Evolutionary conservation across 2,329 filamentous ascomycete species (phyloP), one percentile per base, ranked within the genome.

Genomic region (Penicillium palitans): DNA sequence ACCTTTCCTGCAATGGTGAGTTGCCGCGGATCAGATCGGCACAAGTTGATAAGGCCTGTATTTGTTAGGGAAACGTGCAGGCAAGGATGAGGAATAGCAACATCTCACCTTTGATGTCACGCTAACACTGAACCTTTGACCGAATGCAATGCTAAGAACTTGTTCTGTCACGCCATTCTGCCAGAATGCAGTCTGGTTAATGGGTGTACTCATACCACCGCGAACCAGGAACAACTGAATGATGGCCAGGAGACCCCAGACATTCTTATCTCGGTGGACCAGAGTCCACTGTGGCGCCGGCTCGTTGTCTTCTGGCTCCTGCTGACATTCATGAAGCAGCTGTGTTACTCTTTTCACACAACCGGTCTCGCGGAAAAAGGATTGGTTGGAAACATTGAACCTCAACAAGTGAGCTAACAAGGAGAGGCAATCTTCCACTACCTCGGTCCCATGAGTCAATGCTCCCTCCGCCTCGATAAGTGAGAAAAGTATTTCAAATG

Each of bases 341-440:
- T 83, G 83, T 17, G 87, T 83, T 48, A 97, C 80, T 65, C 87
- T 88, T 24, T 84, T 82, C 15, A 96, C 86, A 69, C 89, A 93
- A 1, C 91, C 92, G 45, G 90, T 93, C 73, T 99, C 95, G 57
- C 93, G 85, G 74, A 99, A 98, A 56, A 93, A 87, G 12, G 91
- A 91, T 74, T 99, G 95, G 70, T 99, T 99, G 2, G 93, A 95
- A 2, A 87, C 80, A 71, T 98, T 98, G 67, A 92, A 84, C 35
- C 89, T 86, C 29, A 99, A 80, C 13, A 99, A 84, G 72, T 98
- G 98, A 42, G 92, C 91, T 49, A 98, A 80, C 53, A 99, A 81
- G 57, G 95, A 93, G 21, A 99, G 80, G 67, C 93, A 97, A 74
- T 99, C 95, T 74, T 98, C 93, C 3, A 97, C 90, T 13, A 90